A percentile compares a stretch with the other conserved stretches of the same genome.
Conservation (phyloP, 306 rosid genomes). For the Lagenaria siceraria region DNA sequence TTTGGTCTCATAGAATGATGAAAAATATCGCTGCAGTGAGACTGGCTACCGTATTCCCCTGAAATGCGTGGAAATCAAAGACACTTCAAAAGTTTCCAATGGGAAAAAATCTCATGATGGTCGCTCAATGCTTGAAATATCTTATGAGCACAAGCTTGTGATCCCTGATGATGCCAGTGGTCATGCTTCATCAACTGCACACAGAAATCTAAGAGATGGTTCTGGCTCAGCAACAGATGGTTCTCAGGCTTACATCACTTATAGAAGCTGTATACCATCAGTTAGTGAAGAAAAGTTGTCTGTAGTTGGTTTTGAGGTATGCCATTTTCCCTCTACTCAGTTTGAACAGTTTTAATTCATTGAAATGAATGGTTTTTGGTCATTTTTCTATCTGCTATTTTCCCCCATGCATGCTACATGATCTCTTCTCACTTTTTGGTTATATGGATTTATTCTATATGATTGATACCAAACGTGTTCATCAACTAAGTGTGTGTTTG, state of each 20-base stretch:
- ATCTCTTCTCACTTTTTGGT: neutral
- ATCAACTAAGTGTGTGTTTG: too few relatives aligned
- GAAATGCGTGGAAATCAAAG: conserved; percentile 61
- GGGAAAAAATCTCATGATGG: conserved; percentile 18
- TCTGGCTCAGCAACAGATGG: conserved; percentile 21
- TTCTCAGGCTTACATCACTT: conserved; percentile 52
- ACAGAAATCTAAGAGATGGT: conserved; percentile 39
- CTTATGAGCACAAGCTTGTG: conserved; percentile 14
- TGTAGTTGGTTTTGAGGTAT: conserved; percentile 72
- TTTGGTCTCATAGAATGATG: conserved; percentile 36
- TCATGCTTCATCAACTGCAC: conserved; percentile 15
- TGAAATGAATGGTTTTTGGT: neutral
- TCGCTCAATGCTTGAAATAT: conserved; percentile 36
- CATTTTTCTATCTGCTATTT: neutral
- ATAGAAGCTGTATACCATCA: conserved; percentile 74
- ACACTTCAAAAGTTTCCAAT: conserved; percentile 16
- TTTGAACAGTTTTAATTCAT: neutral
- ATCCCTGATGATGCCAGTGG: conserved; percentile 17
- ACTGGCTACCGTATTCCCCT: conserved; percentile 89
- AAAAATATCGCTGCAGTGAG: conserved; percentile 77
- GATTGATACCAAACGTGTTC: neutral
- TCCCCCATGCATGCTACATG: neutral
- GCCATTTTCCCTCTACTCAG: neutral
- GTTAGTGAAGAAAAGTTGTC: conserved; percentile 67
- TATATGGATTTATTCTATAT: neutral